These are phyloP conservation scores for Cinchona pubescens DNA, from an alignment of 257 asterid species.

Conservation along the genomic window DNA sequence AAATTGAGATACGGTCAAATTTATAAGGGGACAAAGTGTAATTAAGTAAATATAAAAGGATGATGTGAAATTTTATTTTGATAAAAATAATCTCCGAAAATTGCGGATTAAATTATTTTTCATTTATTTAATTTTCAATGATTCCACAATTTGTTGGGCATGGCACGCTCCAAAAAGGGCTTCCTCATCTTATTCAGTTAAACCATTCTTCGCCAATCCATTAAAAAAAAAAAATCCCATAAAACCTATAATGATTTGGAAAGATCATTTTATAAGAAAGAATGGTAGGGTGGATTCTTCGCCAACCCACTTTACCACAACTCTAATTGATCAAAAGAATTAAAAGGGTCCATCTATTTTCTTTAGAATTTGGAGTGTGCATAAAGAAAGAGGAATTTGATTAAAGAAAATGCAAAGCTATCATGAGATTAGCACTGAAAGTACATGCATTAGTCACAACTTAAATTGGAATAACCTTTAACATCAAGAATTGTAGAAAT, in stretches of 20 bases:
- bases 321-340: conserved; percentile 13
- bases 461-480: conserved; percentile 22
- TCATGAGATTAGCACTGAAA: conserved; percentile 26
- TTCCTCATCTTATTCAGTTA: neutral
- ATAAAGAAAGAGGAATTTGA: neutral
- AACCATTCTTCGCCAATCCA: neutral
- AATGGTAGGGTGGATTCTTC: neutral
- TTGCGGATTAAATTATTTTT: no score
- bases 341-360: conserved; percentile 5
- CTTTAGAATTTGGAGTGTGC: conserved; percentile 7
- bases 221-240: no score
- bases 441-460: conserved; percentile 14
- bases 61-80: no score
- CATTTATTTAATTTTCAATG: no score
- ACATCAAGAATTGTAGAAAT: conserved; percentile 31
- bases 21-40: no score
- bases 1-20: no score
- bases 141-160: no score
- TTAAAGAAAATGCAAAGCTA: conserved; percentile 16
- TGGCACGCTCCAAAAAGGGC: neutral
- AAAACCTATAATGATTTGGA: conserved; percentile 10
- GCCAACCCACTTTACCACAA: neutral
- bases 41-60: no score
- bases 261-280: neutral
- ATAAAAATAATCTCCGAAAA: no score